A percentile compares a stretch with the other conserved stretches of the same genome.
These are phyloP conservation scores for Sporisorium reilianum DNA, from an alignment of 1,284 basidiomycete species.

Conservation along the genomic window DNA sequence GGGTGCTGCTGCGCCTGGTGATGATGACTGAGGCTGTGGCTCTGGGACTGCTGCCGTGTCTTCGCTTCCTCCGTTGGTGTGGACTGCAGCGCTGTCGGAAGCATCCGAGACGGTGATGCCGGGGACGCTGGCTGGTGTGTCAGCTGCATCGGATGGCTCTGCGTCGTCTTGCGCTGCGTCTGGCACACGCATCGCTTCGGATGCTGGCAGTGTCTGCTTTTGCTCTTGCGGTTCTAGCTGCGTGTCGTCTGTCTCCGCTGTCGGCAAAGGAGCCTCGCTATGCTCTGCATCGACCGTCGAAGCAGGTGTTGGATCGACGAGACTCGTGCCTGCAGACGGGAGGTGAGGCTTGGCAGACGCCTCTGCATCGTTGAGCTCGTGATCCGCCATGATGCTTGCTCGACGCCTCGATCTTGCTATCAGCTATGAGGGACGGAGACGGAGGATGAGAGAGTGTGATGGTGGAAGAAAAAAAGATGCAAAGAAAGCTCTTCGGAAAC, in stretches of 20 bases:
- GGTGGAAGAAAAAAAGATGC: not conserved
- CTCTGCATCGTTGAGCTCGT: slow-evolving; percentile 19
- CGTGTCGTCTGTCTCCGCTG: not conserved
- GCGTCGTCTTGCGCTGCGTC: slow-evolving; percentile 8
- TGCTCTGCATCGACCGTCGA: slow-evolving; percentile 10
- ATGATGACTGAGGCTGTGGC: not conserved
- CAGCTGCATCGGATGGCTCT: slow-evolving; percentile 3
- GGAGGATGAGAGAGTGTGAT: slow-evolving; percentile 71
- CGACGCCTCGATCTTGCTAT: not conserved
- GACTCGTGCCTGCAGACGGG: slow-evolving; percentile 40
- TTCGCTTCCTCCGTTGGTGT: slow-evolving; percentile 1
- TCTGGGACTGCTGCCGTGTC: not conserved
- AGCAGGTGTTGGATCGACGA: slow-evolving; percentile 24
- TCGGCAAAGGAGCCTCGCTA: not conserved
- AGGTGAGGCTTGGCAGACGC: slow-evolving; percentile 40
- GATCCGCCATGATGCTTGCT: slow-evolving; percentile 72
- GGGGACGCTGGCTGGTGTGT: slow-evolving; percentile 8
- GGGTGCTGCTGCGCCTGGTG: not conserved
- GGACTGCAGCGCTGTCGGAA: not conserved
- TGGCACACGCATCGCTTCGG: slow-evolving; percentile 17
- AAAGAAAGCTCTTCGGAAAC: not conserved
- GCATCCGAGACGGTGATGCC: slow-evolving; percentile 27
- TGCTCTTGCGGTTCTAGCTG: not conserved
- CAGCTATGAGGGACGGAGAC: not conserved
- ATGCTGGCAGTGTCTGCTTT: slow-evolving; percentile 15